Conservation (phyloP, 257 asterid genomes). For the Solanum pimpinellifolium region DNA sequence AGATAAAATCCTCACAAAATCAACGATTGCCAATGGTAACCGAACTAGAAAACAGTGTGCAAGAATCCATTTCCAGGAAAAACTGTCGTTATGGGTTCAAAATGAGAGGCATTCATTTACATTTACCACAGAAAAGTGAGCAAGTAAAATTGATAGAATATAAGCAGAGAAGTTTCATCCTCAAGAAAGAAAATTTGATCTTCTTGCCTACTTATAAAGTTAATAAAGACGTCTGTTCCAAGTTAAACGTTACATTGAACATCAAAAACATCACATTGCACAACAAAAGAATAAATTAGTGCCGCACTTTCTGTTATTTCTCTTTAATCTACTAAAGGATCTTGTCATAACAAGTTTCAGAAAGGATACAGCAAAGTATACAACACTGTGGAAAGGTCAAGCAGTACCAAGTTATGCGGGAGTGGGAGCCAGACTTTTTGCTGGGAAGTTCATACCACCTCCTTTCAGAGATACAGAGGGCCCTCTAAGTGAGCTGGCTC, state of each 20-base stretch:
- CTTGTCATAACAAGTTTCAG: conserved; percentile 6
- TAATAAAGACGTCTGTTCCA: conserved; percentile 10
- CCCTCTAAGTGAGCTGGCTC: conserved; percentile 28
- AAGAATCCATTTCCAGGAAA: not conserved
- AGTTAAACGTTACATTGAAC: conserved; percentile 24
- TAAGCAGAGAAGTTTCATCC: conserved; percentile 5
- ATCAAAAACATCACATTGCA: conserved; percentile 21
- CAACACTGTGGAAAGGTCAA: conserved; percentile 13
- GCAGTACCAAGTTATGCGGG: conserved; percentile 13
- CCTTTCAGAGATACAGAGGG: conserved; percentile 28
- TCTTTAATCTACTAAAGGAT: conserved; percentile 6
- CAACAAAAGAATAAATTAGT: conserved; percentile 25
- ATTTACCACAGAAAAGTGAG: not conserved
- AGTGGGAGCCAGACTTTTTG: conserved; percentile 24
- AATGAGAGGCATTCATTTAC: not conserved
- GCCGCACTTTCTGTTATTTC: conserved; percentile 16
- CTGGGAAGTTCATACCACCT: conserved; percentile 20
- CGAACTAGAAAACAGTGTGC: not conserved
- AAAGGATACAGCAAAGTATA: conserved; percentile 22
- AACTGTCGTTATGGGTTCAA: not conserved
- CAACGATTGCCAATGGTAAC: not conserved
- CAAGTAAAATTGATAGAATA: not conserved
- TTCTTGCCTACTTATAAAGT: conserved; percentile 12
- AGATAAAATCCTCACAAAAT: not conserved
- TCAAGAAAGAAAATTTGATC: conserved; percentile 8